Evolutionary conservation across 495 filamentous ascomycete species (phyloP), one percentile per base, ranked within the genome.

Genomic region (Platismatia glauca): DNA sequence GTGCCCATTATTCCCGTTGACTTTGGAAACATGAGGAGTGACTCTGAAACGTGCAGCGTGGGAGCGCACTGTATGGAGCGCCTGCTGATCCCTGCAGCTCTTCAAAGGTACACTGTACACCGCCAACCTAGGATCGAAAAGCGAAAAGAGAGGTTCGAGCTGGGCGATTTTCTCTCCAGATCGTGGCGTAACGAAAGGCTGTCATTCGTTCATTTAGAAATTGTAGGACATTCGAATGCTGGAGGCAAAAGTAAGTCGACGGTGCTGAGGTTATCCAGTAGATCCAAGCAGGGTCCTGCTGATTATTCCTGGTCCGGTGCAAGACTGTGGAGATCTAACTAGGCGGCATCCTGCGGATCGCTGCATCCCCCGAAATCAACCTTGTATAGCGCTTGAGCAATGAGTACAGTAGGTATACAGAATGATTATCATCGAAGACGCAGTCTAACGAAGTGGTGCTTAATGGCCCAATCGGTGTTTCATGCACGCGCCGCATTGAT

Each of bases 51-150:
- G 48, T 52, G 48, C 48, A 52, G 9, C 6, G 48, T 52, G 24
- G 48, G 48, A 52, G 24, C 27, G 48, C 48, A 27, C 24, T 52
- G 48, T 52, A 29, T 52, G 48, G 48, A 52, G 48, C 48, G 48
- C 48, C 9, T 52, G 24, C 48, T 13, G 48, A 52, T 18, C 48
- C 48, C 48, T 52, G 48, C 48, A 52, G 1, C 24, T 16, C 27
- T 13, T 27, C 48, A 52, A 52, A 52, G 27, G 11, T 50, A 50
- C n/a, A 4, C n/a, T 24, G 7, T 50, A 50, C 44, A 50, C n/a
- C n/a, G n/a, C n/a, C n/a, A n/a, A n/a, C n/a, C n/a, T n/a, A n/a
- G n/a, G n/a, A n/a, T n/a, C n/a, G 3, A 48, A 27, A 9, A 50
- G 27, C 44, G 15, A 50, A 22, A 27, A 3, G 11, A 18, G 22